Evolutionary conservation across 129 eudicot species (phyloP).

Genomic region (Arctium minus): DNA sequence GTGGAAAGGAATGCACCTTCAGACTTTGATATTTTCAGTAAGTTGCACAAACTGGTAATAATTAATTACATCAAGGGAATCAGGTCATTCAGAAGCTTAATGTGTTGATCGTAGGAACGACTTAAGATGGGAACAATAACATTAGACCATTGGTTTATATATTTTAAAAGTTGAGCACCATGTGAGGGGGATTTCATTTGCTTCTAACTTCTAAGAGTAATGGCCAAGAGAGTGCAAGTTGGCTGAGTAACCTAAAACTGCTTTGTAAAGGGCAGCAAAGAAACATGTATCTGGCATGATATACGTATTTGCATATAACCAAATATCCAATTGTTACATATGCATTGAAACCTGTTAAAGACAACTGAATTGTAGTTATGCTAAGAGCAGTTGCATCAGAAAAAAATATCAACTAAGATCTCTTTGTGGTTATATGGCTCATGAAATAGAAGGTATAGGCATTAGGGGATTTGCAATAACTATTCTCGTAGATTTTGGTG

Average conservation of each 20-base stretch:
- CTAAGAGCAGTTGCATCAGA: neutral
- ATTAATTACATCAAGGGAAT: neutral
- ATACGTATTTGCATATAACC: neutral
- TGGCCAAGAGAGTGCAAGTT: too few species aligned
- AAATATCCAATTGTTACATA: neutral
- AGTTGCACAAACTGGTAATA: neutral
- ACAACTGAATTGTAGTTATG: constrained; percentile 1
- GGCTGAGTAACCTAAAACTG: too few species aligned
- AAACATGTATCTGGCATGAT: neutral
- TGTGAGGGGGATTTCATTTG: too few species aligned
- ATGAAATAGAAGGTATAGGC: too few species aligned
- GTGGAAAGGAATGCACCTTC: neutral
- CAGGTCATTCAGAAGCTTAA: neutral
- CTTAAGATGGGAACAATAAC: neutral
- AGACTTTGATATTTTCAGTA: neutral
- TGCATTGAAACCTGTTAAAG: neutral
- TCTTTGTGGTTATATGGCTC: too few species aligned
- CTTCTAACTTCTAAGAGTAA: too few species aligned
- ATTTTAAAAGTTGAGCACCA: too few species aligned
- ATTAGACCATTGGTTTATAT: neutral
- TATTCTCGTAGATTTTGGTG: too few species aligned
- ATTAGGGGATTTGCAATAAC: too few species aligned
- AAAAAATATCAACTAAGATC: neutral
- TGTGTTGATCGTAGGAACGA: neutral
- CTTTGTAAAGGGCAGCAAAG: too few species aligned